Evolutionary conservation across 306 rosid species (phyloP).

Genomic region (Quercus berberidifolia): DNA sequence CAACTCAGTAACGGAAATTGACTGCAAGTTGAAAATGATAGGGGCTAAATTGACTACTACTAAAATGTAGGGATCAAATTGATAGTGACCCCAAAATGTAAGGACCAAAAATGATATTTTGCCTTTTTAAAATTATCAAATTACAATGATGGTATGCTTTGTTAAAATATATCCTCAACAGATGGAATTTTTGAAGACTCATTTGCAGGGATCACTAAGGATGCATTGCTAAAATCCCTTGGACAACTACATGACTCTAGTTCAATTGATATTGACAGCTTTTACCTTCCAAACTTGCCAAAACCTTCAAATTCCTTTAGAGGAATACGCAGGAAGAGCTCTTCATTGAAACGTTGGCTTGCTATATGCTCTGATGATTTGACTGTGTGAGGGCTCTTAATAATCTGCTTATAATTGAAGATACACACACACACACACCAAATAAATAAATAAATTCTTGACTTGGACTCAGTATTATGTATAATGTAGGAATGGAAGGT

Average conservation of each 20-base stretch:
- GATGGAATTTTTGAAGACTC: conserved; percentile 54
- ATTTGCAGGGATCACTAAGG: conserved; percentile 59
- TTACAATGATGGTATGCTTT: not conserved
- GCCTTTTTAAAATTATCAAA: not conserved
- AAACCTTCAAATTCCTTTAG: conserved; percentile 72
- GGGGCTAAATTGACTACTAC: no score
- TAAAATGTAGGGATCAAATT: no score
- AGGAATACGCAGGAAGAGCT: conserved; percentile 83
- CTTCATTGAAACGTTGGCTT: conserved; percentile 96
- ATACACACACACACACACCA: no score
- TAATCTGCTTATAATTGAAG: not conserved
- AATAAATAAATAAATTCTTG: not conserved
- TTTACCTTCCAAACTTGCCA: conserved; percentile 75
- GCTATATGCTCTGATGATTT: conserved; percentile 79
- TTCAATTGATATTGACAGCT: conserved; percentile 49
- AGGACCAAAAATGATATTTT: no score
- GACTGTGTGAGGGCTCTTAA: conserved; percentile 51
- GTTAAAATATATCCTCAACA: conserved; percentile 19
- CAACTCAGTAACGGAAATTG: no score
- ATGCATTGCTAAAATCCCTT: conserved; percentile 58
- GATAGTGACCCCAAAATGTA: no score
- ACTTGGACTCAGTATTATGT: conserved; percentile 20
- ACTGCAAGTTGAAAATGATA: no score
- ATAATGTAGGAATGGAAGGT: conserved; percentile 64
- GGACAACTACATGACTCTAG: conserved; percentile 42